phyloP scores from a whole-genome alignment of 2,329 filamentous ascomycete genomes.

The Alternaria sp. region DNA sequence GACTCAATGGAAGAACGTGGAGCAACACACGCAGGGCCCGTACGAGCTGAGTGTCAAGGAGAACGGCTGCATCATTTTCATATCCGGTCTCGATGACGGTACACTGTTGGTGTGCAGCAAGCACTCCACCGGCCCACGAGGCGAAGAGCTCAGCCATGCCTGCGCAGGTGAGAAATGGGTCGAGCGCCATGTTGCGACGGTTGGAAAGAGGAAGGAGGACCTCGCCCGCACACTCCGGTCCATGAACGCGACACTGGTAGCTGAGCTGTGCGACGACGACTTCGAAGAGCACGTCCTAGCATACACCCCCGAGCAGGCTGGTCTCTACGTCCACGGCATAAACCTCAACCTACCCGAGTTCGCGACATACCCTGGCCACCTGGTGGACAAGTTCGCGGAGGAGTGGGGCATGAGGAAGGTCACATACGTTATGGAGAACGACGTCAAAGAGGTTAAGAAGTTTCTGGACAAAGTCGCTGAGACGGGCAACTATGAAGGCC shows the following conservation, averaged over 20 bases:
- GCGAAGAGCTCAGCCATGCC: slow-evolving; percentile 81
- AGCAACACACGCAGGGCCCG: slow-evolving; percentile 76
- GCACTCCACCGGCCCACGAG: slow-evolving; percentile 87
- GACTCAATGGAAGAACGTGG: slow-evolving; percentile 83
- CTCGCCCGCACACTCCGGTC: slow-evolving; percentile 75
- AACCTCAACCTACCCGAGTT: slow-evolving; percentile 96
- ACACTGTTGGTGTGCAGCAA: slow-evolving; percentile 98
- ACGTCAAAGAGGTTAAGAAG: slow-evolving; percentile 72
- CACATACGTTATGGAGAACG: slow-evolving; percentile 76
- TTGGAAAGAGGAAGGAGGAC: slow-evolving; percentile 80
- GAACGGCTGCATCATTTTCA: slow-evolving; percentile 99
- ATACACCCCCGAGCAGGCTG: slow-evolving; percentile 81
- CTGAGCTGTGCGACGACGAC: slow-evolving; percentile 91
- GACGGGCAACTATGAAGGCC: slow-evolving; percentile 86
- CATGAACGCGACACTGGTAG: slow-evolving; percentile 92
- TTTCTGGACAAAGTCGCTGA: slow-evolving; percentile 88
- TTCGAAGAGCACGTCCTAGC: slow-evolving; percentile 98
- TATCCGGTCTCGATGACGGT: slow-evolving; percentile 87
- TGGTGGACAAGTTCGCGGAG: slow-evolving; percentile 89
- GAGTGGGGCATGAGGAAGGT: slow-evolving; percentile 94
- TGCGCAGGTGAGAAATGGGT: slow-evolving; percentile 79
- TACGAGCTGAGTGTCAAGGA: slow-evolving; percentile 98
- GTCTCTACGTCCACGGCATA: slow-evolving; percentile 93
- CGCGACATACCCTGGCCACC: slow-evolving; percentile 78
- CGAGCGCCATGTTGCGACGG: slow-evolving; percentile 74